Evolutionary conservation across 805 yeast genomes (phyloP), one percentile per base, ranked within the genome.

Genomic region (Blastobotrys peoriensis): DNA sequence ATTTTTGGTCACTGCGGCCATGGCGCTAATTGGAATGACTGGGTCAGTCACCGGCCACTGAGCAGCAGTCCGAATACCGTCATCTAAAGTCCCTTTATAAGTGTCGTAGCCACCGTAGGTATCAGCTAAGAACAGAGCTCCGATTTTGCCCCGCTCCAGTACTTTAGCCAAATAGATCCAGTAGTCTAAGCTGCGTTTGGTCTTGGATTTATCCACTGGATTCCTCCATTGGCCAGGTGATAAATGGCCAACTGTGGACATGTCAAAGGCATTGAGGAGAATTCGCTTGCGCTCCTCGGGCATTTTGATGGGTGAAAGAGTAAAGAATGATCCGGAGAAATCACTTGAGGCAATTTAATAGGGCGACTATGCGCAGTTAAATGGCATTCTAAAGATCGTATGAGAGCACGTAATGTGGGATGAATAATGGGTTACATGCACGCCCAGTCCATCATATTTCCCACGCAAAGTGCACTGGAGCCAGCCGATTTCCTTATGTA

Each of bases 1-100:
- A 22, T 65, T 63, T 41, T 63, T 59, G 6, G 75, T 71, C 30
- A 25, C 30, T 5, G 72, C 63, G 19, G 76, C 74, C 66, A 71
- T 68, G 1, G 70, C 71, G 4, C 67, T 48, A 2, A 69, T 63
- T 4, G 62, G 58, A 13, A 64, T 63, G 37, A 64, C 55, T 4
- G 74, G 74, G 37, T 67, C 74, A 35, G 54, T 60, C 4, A 64
- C 63, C 5, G 74, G 74, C 49, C 54, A 55, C 40, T 64, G 66
- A 5, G 63, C 51, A 5, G 61, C 68, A 0, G 59, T 25, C 8
- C 30, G 30, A 3, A 67, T 65, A 3, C 51, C 57, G 38, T 62
- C 57, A 51, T 65, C 66, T 17, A 53, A 49, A 4, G 71, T 68
- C 10, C 73, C 73, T 47, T 66, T 59, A 46, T 64, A 68, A 5